phyloP scores from a whole-genome alignment of 1,284 basidiomycete species.

The Pascua guehoae region DNA sequence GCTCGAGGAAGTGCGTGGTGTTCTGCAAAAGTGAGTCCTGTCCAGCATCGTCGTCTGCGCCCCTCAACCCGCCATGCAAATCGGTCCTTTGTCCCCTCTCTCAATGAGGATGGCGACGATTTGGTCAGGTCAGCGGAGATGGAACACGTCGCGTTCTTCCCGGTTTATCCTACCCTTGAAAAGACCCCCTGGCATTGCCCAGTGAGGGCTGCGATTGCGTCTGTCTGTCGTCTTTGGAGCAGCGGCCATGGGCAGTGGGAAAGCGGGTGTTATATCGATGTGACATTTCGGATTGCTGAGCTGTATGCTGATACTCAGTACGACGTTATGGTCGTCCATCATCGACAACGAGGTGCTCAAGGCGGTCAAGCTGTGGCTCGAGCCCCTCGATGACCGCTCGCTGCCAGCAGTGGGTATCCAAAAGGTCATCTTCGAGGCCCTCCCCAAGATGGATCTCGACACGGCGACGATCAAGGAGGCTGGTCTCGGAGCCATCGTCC shows the following conservation, averaged over 20 bases:
- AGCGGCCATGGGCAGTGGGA: too few relatives aligned
- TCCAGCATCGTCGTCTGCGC: too few relatives aligned
- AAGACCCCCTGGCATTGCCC: too few relatives aligned
- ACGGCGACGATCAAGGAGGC: constrained; percentile 86
- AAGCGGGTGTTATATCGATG: too few relatives aligned
- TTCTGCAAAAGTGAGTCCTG: constrained; percentile 78
- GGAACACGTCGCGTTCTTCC: too few relatives aligned
- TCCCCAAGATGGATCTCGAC: constrained; percentile 89
- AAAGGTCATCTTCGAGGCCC: constrained; percentile 78
- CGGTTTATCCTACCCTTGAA: too few relatives aligned
- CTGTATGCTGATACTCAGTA: constrained; percentile 51
- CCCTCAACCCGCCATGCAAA: too few relatives aligned
- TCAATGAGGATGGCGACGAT: too few relatives aligned
- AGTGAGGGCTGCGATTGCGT: too few relatives aligned
- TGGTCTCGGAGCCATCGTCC: constrained; percentile 81
- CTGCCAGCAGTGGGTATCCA: constrained; percentile 96
- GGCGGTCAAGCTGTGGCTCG: constrained; percentile 86
- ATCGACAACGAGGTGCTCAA: constrained; percentile 92
- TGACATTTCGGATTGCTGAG: not conserved
- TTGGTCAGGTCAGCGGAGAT: too few relatives aligned
- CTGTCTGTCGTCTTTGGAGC: too few relatives aligned
- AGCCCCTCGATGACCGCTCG: constrained; percentile 86
- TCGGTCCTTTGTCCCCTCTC: too few relatives aligned
- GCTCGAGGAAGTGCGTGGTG: constrained; percentile 84
- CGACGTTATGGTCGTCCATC: constrained; percentile 83